These are phyloP conservation scores for Russula lepida DNA, from an alignment of 768 basidiomycete species.

Conservation along the genomic window DNA sequence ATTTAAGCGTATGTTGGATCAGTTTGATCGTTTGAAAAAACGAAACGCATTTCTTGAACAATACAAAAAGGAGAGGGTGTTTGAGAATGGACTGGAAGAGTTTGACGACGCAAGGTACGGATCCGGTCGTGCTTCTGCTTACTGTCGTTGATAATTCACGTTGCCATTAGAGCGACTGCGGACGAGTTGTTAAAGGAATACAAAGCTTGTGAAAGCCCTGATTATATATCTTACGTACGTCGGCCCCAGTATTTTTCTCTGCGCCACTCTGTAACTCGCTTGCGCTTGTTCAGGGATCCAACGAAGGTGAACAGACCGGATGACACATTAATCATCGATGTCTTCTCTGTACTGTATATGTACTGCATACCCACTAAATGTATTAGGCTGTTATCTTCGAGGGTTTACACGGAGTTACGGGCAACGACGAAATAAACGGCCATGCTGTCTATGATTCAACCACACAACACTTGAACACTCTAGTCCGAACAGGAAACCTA, in stretches of 20 bases:
- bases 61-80: constrained; percentile 96
- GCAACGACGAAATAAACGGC: neutral
- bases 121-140: neutral
- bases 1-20: constrained; percentile 93
- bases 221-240: constrained; percentile 85
- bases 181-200: constrained; percentile 90
- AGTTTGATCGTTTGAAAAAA: constrained; percentile 81
- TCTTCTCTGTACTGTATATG: constrained; percentile 7
- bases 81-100: constrained; percentile 87
- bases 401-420: neutral
- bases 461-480: constrained; percentile 18
- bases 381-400: constrained; percentile 11
- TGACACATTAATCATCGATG: neutral
- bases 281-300: constrained; percentile 12
- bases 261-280: neutral
- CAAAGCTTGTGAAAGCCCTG: constrained; percentile 89
- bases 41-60: constrained; percentile 94
- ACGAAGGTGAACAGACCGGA: constrained; percentile 15
- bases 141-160: neutral
- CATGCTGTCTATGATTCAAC: constrained; percentile 20
- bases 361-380: constrained; percentile 10
- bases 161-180: constrained; percentile 57
- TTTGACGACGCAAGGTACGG: constrained; percentile 93
- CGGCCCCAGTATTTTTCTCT: neutral
- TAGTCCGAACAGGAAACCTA: constrained; percentile 18